These are phyloP conservation scores for Leucaena leucocephala DNA, from an alignment of 306 rosid species.

Conservation along the genomic window DNA sequence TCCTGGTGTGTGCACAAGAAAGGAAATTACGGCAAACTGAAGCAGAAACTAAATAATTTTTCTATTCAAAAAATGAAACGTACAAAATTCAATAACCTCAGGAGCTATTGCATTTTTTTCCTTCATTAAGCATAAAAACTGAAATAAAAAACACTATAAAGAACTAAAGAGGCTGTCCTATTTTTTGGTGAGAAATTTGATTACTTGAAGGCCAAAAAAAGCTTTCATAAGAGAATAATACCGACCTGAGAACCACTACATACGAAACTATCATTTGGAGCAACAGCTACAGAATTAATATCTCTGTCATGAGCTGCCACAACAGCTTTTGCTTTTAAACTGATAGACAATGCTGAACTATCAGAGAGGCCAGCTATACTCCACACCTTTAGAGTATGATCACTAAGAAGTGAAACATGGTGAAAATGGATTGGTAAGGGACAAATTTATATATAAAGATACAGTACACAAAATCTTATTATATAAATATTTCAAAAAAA, in stretches of 20 bases:
- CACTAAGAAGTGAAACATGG: conserved; percentile 61
- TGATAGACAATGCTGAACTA: conserved; percentile 44
- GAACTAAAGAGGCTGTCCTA: not conserved
- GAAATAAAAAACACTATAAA: not conserved
- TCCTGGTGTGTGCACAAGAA: conserved; percentile 54
- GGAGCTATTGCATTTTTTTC: conserved; percentile 6
- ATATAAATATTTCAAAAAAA: conserved; percentile 5
- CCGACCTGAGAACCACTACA: conserved; percentile 99
- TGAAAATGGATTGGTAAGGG: conserved; percentile 23
- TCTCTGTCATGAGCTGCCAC: conserved; percentile 98
- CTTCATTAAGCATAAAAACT: conserved; percentile 19
- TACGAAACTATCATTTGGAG: conserved; percentile 92
- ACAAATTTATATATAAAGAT: conserved; percentile 17
- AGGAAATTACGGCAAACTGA: conserved; percentile 10
- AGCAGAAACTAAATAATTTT: conserved; percentile 6
- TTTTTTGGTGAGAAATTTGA: conserved; percentile 17
- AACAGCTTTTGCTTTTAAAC: conserved; percentile 85
- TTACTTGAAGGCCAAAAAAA: conserved; percentile 25
- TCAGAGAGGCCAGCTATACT: conserved; percentile 69
- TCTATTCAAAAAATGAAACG: not conserved
- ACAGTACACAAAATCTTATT: not conserved
- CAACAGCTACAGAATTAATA: conserved; percentile 90
- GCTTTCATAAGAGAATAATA: conserved; percentile 29
- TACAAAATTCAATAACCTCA: conserved; percentile 17
- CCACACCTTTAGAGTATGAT: conserved; percentile 94